Evolutionary conservation across 805 yeast genomes (phyloP).

Genomic region (Ogataea ramenticola): DNA sequence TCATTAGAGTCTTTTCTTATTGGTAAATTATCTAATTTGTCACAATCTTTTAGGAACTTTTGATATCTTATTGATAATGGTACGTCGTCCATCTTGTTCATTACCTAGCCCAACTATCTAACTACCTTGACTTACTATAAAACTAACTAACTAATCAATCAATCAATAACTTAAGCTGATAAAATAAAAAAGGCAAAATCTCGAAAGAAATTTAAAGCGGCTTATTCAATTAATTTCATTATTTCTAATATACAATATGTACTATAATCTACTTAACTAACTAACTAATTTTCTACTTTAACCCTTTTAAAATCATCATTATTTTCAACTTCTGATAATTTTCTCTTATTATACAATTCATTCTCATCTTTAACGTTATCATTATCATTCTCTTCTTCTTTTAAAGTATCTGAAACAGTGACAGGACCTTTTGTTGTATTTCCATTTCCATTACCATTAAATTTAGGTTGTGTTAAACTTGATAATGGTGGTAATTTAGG

Average conservation of each 20-base stretch:
- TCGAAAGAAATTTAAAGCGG: no score
- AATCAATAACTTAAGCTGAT: no score
- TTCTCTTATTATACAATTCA: background rate
- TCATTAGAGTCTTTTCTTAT: conserved; percentile 16
- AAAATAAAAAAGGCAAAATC: no score
- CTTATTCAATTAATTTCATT: no score
- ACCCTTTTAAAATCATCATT: conserved; percentile 12
- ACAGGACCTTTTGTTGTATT: background rate
- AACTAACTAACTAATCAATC: no score
- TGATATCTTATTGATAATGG: conserved; percentile 13
- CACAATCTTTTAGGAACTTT: conserved; percentile 5
- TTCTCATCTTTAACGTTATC: background rate
- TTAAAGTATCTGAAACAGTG: background rate
- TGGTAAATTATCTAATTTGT: conserved; percentile 7
- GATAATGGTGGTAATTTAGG: background rate
- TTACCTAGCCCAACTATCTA: background rate
- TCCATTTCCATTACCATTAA: no score
- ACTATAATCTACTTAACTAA: no score
- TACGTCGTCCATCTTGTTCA: background rate
- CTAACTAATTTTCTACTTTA: conserved; percentile 8
- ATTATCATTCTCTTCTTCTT: background rate
- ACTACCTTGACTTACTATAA: no score
- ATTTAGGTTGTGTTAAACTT: no score
- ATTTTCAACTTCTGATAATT: background rate
- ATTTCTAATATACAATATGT: background rate